Base-by-base conservation (phyloP, 2,329 filamentous ascomycete species). In the Alternaria longipes region DNA sequence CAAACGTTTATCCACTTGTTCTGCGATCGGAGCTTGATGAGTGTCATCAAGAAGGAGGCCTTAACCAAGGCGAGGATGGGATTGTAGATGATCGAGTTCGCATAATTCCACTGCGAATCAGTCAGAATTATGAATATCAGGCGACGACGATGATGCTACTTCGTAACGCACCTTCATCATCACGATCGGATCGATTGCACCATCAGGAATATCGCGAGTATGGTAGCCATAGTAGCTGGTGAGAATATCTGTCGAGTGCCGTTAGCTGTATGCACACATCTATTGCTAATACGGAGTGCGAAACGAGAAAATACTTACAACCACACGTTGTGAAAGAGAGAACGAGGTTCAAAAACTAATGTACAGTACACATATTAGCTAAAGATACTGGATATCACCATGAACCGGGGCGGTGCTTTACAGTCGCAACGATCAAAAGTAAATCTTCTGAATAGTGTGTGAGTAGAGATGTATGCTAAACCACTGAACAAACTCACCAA, bases 41-140 rank as follows among this genome's bases (percentile, higher is more conserved):
- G 54, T 1, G 65, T 71, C 47, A 62, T 58, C 14, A 71, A 24
- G 53, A 71, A 69, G 3, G 66, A 69, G 3, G 40, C 54, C 42
- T 68, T 69, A 52, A 71, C 56, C 7, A 71, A 59, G 7, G 60
- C 63, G 11, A 71, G 59, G 20, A 69, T 68, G 4, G 67, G 67
- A 24, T 69, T 71, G 53, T 68, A 71, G 18, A 68, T 61, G 26
- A 66, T 41, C 5, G 59, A 56, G 38, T 64, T 67, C 18, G 58
- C 61, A 22, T 66, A 70, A 16, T 62, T 57, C 61, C 64, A 67
- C 60, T 68, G 22, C 26, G 6, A 5, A 14, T 3, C 14, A 26
- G 44, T n/a, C 38, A 32, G 32, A 53, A 30, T 32, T 26, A 16
- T 60, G 18, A 45, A 47, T 34, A 24, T 8, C 18, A 45, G 30